A percentile compares a stretch with the other conserved stretches of the same genome.
Evolutionary conservation across 441 rosid genomes (phyloP).

Genomic region (Adansonia rubrostipa): DNA sequence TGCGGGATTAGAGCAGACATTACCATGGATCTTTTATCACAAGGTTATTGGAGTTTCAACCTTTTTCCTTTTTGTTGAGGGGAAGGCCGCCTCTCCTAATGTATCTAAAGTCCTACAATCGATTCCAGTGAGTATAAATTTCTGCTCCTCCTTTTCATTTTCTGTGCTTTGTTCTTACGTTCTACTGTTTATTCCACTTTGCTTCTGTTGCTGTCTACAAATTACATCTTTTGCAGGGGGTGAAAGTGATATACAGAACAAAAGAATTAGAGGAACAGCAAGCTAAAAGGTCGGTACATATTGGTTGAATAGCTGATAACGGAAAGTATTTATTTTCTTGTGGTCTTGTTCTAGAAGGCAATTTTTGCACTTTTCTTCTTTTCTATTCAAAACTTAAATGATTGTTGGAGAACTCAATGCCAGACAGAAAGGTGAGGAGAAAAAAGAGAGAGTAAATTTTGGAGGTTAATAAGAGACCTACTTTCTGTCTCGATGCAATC

Average conservation of each 20-base stretch:
- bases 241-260: slow-evolving; percentile 78
- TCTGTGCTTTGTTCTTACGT: neutral
- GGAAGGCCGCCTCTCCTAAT: too few relatives aligned
- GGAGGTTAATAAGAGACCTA: too few relatives aligned
- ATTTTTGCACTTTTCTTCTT: neutral
- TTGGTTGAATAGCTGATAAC: neutral
- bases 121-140: too few relatives aligned
- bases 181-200: too few relatives aligned
- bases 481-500: neutral
- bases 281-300: slow-evolving; percentile 63
- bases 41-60: too few relatives aligned
- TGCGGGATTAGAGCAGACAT: too few relatives aligned
- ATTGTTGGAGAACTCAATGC: slow-evolving; percentile 18
- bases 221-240: slow-evolving; percentile 56
- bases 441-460: neutral
- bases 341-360: neutral
- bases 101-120: too few relatives aligned
- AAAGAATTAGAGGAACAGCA: slow-evolving; percentile 85
- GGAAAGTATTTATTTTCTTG: neutral
- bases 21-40: too few relatives aligned
- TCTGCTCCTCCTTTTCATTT: neutral
- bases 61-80: too few relatives aligned
- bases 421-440: neutral
- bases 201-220: too few relatives aligned
- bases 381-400: neutral